Evolutionary conservation across 225 moss, liverwort and hornwort species (phyloP).

Genomic region (Lunularia cruciata): DNA sequence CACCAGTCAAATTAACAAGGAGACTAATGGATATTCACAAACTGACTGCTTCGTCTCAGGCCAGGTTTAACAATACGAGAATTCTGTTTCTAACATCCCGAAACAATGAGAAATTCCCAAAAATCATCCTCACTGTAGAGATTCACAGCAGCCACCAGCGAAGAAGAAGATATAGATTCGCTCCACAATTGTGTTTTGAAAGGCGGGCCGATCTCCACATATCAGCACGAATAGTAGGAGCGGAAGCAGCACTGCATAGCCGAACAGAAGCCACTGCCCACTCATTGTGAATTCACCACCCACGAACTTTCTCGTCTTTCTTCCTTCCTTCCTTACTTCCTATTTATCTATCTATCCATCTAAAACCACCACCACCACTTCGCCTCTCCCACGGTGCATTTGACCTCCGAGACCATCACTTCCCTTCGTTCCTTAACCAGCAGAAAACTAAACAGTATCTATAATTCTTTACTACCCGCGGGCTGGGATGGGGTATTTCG

Average conservation of each 20-base stretch:
- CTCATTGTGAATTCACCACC: background rate
- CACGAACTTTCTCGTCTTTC: background rate
- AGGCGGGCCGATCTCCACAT: slow-evolving; percentile 77
- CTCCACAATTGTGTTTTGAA: slow-evolving; percentile 71
- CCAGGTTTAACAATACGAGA: no score
- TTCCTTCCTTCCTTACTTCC: background rate
- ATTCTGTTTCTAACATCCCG: no score
- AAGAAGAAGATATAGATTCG: slow-evolving; percentile 61
- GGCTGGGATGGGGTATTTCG: no score
- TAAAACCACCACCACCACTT: background rate
- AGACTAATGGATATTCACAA: no score
- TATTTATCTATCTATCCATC: no score
- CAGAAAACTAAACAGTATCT: no score
- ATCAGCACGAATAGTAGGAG: slow-evolving; percentile 54
- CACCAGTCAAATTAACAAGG: no score
- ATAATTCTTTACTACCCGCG: no score
- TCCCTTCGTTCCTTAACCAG: background rate
- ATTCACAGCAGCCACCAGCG: slow-evolving; percentile 63
- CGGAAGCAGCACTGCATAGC: slow-evolving; percentile 39
- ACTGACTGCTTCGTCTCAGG: no score
- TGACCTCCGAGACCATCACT: background rate
- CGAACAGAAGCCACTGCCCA: slow-evolving; percentile 34
- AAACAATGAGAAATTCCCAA: no score
- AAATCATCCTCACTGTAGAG: slow-evolving; percentile 54
- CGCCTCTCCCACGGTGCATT: no score